Percentiles rank a stretch among this genome's conserved stretches.
Evolutionary conservation across 108 stramenopile species (phyloP).

Genomic region (Fragilaria radians): DNA sequence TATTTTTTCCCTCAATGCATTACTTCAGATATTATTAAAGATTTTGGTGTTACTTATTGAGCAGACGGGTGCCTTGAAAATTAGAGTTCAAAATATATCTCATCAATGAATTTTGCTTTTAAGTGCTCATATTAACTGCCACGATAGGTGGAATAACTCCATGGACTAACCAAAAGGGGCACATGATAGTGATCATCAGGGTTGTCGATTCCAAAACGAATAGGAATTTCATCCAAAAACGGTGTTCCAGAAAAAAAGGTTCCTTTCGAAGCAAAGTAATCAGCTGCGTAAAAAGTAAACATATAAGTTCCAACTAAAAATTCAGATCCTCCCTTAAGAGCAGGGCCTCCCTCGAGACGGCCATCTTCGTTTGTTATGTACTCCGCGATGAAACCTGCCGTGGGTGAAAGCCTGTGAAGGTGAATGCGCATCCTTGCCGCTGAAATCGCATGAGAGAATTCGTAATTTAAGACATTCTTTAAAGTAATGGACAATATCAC

Average conservation of each 20-base stretch:
- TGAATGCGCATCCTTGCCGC: conserved; percentile 75
- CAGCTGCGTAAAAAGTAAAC: conserved; percentile 77
- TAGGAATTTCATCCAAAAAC: conserved; percentile 75
- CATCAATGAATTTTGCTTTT: no score
- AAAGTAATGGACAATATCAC: conserved; percentile 9
- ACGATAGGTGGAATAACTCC: conserved; percentile 84
- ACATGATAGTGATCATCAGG: conserved; percentile 92
- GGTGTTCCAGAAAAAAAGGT: conserved; percentile 58
- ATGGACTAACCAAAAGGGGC: conserved; percentile 81
- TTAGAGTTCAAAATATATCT: no score
- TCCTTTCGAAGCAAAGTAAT: conserved; percentile 77
- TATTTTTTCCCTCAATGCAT: no score
- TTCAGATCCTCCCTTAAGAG: conserved; percentile 52
- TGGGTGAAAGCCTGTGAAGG: conserved; percentile 42
- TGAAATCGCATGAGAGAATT: conserved; percentile 5
- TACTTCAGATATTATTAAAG: no score
- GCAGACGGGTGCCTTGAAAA: no score
- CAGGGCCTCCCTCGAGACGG: conserved; percentile 65
- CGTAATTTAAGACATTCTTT: no score
- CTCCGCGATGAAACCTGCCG: conserved; percentile 39
- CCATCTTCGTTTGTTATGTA: conserved; percentile 83
- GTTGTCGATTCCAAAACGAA: conserved; percentile 88
- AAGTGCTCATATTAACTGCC: no score
- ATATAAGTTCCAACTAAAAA: conserved; percentile 75
- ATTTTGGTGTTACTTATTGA: no score